Conservation (phyloP, 768 basidiomycete genomes). For the Lentinula sp. region DNA sequence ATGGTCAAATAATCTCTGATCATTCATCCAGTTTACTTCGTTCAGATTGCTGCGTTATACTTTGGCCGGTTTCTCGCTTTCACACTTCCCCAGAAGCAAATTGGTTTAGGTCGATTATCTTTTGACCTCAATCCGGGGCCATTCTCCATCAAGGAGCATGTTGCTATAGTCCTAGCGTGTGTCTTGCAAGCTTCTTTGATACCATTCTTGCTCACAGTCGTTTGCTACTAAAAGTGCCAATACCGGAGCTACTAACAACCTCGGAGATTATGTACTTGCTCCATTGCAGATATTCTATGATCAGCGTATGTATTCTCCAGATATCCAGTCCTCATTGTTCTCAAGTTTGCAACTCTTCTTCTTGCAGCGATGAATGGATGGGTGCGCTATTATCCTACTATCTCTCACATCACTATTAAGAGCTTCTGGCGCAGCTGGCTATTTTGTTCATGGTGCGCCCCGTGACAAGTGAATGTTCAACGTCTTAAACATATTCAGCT, state of each 20-base stretch:
- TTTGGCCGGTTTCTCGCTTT: slow-evolving; percentile 15
- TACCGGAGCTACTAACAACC: slow-evolving; percentile 17
- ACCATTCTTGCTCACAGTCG: not conserved
- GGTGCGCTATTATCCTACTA: not conserved
- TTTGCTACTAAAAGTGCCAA: slow-evolving; percentile 11
- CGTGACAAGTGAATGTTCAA: not conserved
- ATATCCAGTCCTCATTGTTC: not conserved
- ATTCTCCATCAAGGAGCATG: slow-evolving; percentile 19
- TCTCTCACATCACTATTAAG: not conserved
- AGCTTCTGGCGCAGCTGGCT: slow-evolving; percentile 7
- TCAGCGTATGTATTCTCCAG: not conserved
- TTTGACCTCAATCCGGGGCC: slow-evolving; percentile 18
- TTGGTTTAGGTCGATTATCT: slow-evolving; percentile 13
- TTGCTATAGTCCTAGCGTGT: slow-evolving; percentile 19
- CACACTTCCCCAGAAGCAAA: slow-evolving; percentile 12
- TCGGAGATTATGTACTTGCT: slow-evolving; percentile 18
- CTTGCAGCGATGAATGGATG: slow-evolving; percentile 19
- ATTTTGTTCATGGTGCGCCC: slow-evolving; percentile 18
- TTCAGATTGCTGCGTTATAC: slow-evolving; percentile 17
- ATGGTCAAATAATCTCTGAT: too few relatives aligned
- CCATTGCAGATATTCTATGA: slow-evolving; percentile 17
- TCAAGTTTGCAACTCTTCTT: not conserved
- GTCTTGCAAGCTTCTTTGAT: not conserved
- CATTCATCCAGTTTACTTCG: slow-evolving; percentile 15
- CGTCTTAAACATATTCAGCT: not conserved